phyloP scores from a whole-genome alignment of 306 rosid species.

The Cicer arietinum region DNA sequence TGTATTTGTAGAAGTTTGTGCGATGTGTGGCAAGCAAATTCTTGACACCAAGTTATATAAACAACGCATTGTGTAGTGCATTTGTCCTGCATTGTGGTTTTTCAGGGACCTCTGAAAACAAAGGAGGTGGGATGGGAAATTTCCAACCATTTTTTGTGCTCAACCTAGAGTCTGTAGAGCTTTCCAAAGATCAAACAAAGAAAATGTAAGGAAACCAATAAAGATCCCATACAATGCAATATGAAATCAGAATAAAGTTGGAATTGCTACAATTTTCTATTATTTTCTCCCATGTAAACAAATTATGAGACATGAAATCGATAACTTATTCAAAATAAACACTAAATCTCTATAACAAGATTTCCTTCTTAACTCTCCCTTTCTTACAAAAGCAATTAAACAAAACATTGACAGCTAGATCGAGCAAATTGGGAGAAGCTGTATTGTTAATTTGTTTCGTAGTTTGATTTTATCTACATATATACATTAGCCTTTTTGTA shows the following conservation, averaged over 20 bases:
- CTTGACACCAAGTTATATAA: conserved; percentile 89
- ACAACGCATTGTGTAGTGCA: conserved; percentile 78
- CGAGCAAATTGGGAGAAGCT: background rate
- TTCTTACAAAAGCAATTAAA: background rate
- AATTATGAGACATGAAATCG: background rate
- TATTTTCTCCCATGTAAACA: background rate
- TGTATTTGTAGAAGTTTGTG: conserved; percentile 79
- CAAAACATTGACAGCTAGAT: conserved; percentile 6
- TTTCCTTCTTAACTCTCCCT: background rate
- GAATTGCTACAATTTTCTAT: background rate
- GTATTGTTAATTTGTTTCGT: background rate
- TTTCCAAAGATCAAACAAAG: background rate
- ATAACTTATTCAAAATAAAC: conserved; percentile 4
- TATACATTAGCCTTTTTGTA: background rate
- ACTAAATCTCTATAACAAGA: background rate
- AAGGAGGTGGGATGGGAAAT: too few relatives aligned
- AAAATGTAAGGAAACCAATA: background rate
- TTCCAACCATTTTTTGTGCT: background rate
- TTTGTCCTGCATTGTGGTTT: too few relatives aligned
- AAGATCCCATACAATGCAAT: background rate
- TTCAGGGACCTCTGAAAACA: too few relatives aligned
- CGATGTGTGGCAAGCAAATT: conserved; percentile 96
- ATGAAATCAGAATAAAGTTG: background rate
- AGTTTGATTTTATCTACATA: conserved; percentile 8
- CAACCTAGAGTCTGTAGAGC: background rate